These are phyloP conservation scores for Thelephora terrestris DNA, from an alignment of 1,284 basidiomycete genomes.

Conservation along the genomic window DNA sequence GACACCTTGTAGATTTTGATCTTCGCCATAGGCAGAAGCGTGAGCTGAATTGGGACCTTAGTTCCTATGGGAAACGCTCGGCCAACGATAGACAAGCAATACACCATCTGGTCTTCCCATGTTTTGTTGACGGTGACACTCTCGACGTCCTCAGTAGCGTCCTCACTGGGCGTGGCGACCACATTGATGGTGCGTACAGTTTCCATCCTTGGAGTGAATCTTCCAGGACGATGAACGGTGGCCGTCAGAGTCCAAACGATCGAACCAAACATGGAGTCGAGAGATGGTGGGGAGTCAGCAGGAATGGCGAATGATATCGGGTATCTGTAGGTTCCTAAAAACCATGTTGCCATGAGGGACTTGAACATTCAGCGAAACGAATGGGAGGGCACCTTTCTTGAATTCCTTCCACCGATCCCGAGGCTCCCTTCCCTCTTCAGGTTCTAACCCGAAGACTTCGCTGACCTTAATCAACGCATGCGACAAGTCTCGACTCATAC, in stretches of 20 bases:
- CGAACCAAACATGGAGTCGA: conserved; percentile 72
- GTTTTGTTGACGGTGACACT: conserved; percentile 82
- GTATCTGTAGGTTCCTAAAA: conserved; percentile 83
- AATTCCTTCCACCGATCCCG: conserved; percentile 82
- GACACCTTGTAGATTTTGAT: conserved; percentile 74
- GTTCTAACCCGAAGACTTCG: conserved; percentile 30
- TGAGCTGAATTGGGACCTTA: conserved; percentile 71
- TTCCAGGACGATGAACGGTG: conserved; percentile 74
- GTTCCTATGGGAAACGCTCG: conserved; percentile 81
- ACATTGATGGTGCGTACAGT: conserved; percentile 70
- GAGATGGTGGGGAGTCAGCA: conserved; percentile 68
- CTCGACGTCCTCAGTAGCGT: conserved; percentile 73
- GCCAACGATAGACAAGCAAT: conserved; percentile 72
- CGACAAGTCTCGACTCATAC: neutral
- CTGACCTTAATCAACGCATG: conserved; percentile 21
- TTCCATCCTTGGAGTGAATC: conserved; percentile 68
- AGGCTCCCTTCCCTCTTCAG: conserved; percentile 35
- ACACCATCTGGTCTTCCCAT: conserved; percentile 90
- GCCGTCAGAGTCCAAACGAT: conserved; percentile 80
- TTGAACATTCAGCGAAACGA: neutral
- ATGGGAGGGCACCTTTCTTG: conserved; percentile 57
- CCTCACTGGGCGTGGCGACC: conserved; percentile 69
- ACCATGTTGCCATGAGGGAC: conserved; percentile 1
- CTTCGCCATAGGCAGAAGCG: conserved; percentile 79
- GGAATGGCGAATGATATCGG: conserved; percentile 90